These are phyloP conservation scores for Fusarium clavum DNA, from an alignment of 2,329 filamentous ascomycete genomes.

Conservation along the genomic window DNA sequence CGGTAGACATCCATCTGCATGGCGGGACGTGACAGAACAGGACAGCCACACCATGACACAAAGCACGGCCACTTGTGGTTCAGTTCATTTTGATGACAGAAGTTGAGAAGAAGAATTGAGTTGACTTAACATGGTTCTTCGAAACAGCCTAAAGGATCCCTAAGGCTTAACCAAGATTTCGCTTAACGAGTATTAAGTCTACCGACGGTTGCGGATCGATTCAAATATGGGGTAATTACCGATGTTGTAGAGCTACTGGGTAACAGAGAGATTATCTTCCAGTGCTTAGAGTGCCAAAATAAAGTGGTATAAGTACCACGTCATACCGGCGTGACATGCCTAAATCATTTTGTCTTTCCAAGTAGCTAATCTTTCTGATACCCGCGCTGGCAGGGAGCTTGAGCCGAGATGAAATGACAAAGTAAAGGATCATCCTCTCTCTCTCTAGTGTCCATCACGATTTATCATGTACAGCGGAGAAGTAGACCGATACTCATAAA, in stretches of 20 bases:
- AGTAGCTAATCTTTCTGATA: not conserved
- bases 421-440: not conserved
- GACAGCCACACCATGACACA: constrained; percentile 31
- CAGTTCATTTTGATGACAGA: not conserved
- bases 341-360: not conserved
- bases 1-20: constrained; percentile 37
- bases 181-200: constrained; percentile 7
- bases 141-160: not conserved
- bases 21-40: not conserved
- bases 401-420: constrained; percentile 18
- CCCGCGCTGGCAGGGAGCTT: not conserved
- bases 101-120: constrained; percentile 4
- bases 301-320: not conserved
- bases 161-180: constrained; percentile 24
- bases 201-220: constrained; percentile 12
- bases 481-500: not conserved
- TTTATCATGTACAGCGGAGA: not conserved
- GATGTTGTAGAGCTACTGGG: constrained; percentile 3
- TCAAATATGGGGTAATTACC: constrained; percentile 18
- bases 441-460: not conserved
- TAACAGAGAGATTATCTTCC: not conserved
- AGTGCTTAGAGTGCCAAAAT: not conserved
- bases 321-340: not conserved
- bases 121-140: not conserved
- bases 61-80: constrained; percentile 25